Evolutionary conservation across 352 stramenopile genomes (phyloP).

Genomic region (Peronospora belbahrii): DNA sequence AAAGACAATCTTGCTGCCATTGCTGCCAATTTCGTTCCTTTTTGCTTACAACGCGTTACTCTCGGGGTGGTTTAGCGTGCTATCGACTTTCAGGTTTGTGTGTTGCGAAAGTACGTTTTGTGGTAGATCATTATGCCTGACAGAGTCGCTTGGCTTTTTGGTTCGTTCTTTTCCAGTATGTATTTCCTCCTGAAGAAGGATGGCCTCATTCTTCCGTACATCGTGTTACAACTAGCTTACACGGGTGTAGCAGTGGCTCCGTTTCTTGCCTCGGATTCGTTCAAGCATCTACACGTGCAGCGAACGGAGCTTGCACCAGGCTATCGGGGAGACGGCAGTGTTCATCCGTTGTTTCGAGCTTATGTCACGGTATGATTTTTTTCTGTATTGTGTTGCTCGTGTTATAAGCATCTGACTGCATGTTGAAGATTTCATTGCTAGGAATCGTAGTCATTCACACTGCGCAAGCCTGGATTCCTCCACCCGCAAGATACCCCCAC

Average conservation of each 20-base stretch:
- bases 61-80: slow-evolving; percentile 63
- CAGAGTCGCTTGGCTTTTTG: not conserved
- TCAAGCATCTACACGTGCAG: slow-evolving; percentile 24
- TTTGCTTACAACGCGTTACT: slow-evolving; percentile 51
- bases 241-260: slow-evolving; percentile 39
- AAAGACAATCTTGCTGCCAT: slow-evolving; percentile 92
- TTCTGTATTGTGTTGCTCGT: not conserved
- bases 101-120: not conserved
- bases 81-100: slow-evolving; percentile 77
- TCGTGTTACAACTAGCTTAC: slow-evolving; percentile 51
- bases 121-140: not conserved
- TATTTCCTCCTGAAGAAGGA: slow-evolving; percentile 83
- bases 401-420: slow-evolving; percentile 2
- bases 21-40: slow-evolving; percentile 88
- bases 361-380: slow-evolving; percentile 42
- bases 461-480: slow-evolving; percentile 34
- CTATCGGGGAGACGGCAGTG: slow-evolving; percentile 28
- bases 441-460: slow-evolving; percentile 51
- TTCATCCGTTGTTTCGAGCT: slow-evolving; percentile 25
- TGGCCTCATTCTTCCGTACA: slow-evolving; percentile 59
- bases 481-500: slow-evolving; percentile 60
- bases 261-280: slow-evolving; percentile 22
- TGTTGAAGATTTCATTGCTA: slow-evolving; percentile 43
- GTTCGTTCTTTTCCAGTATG: slow-evolving; percentile 55
- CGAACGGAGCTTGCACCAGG: slow-evolving; percentile 24